These are phyloP conservation scores for Boletellus dicymbophilus DNA, from an alignment of 1,284 basidiomycete species.

Conservation along the genomic window DNA sequence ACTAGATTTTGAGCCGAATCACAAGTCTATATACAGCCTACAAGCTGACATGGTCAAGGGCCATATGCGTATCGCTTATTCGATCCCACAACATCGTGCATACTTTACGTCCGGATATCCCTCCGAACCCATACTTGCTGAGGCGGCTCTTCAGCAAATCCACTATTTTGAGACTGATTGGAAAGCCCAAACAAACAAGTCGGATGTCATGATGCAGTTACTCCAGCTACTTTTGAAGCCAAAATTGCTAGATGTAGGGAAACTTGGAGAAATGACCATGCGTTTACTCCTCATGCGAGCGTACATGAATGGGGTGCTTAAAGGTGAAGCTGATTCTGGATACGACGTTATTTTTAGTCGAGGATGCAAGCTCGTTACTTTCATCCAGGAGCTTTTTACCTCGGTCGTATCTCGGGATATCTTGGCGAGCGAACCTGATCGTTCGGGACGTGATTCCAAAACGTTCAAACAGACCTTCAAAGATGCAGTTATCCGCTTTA, in stretches of 20 bases:
- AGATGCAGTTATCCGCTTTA: conserved; percentile 1
- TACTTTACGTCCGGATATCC: conserved; percentile 1
- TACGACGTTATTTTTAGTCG: neutral
- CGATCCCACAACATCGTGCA: neutral
- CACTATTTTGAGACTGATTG: neutral
- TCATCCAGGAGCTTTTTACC: neutral
- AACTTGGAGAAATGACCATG: neutral
- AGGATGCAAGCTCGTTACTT: neutral
- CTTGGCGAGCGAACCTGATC: too few relatives aligned
- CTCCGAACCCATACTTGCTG: conserved; percentile 2
- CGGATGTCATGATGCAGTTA: neutral
- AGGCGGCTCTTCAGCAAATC: neutral
- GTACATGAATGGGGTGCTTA: neutral
- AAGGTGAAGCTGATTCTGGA: too few relatives aligned
- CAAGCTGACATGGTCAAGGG: neutral
- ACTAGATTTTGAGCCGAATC: neutral
- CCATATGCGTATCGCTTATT: conserved; percentile 1
- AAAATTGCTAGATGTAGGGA: neutral
- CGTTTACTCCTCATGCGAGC: neutral
- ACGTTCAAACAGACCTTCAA: neutral
- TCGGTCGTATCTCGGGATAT: too few relatives aligned
- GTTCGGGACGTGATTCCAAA: too few relatives aligned
- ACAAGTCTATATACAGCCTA: neutral
- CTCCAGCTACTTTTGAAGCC: neutral
- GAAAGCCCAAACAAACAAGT: neutral